phyloP scores from a whole-genome alignment of 371 early-diverging fungal species.

The Haplosporangium sp. region DNA sequence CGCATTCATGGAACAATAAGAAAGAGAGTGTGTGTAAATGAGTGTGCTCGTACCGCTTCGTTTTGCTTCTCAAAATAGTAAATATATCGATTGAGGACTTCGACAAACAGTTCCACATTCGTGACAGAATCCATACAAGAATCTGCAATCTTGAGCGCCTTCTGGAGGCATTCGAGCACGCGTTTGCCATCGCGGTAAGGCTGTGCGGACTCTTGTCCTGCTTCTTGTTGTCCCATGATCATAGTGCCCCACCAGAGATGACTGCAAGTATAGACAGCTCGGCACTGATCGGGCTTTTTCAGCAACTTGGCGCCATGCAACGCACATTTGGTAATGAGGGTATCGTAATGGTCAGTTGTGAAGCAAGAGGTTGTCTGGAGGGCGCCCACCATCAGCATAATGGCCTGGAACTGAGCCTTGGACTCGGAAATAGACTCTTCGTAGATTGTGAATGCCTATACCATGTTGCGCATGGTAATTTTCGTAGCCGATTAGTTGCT shows the following conservation, averaged over 20 bases:
- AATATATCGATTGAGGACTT: conserved; percentile 88
- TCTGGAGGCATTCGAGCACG: conserved; percentile 87
- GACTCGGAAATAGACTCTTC: conserved; percentile 92
- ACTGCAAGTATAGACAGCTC: conserved; percentile 79
- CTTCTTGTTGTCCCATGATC: conserved; percentile 55
- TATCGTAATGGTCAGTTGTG: conserved; percentile 87
- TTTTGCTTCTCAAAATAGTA: conserved; percentile 89
- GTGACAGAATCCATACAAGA: conserved; percentile 86
- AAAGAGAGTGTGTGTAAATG: no score
- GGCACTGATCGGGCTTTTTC: conserved; percentile 93
- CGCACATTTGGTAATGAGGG: conserved; percentile 86
- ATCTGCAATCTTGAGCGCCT: conserved; percentile 91
- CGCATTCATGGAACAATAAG: no score
- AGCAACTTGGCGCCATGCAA: conserved; percentile 88
- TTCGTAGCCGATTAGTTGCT: neutral
- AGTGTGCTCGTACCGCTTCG: conserved; percentile 73
- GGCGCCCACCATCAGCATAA: conserved; percentile 83
- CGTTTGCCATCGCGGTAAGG: conserved; percentile 83
- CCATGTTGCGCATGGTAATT: conserved; percentile 19
- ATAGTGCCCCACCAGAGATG: conserved; percentile 90
- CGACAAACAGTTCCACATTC: conserved; percentile 89
- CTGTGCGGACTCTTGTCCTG: conserved; percentile 36
- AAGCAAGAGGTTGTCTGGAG: conserved; percentile 82
- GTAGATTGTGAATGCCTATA: conserved; percentile 90
- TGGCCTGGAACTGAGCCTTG: conserved; percentile 84